Percentiles rank a stretch among this genome's conserved stretches.
phyloP scores from a whole-genome alignment of 2,329 filamentous ascomycete genomes.

The Cladophialophora chaetospira region DNA sequence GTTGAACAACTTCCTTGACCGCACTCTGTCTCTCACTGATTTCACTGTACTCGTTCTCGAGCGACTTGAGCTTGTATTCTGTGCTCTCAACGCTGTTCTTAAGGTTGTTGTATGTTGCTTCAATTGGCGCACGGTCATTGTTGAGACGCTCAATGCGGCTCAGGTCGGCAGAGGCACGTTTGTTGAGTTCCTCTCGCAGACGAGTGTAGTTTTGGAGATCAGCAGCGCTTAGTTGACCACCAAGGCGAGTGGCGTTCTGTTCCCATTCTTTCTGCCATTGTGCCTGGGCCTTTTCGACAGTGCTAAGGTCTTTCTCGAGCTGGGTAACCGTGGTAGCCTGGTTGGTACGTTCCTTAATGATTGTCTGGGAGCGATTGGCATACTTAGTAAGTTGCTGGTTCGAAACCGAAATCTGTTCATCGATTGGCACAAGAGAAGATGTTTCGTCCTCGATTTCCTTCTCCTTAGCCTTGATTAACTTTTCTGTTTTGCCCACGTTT shows the following conservation, averaged over 20 bases:
- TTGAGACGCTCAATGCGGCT: conserved; percentile 81
- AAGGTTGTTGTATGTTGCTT: conserved; percentile 85
- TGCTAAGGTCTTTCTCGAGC: conserved; percentile 75
- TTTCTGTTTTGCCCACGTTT: conserved; percentile 79
- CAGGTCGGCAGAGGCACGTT: conserved; percentile 77
- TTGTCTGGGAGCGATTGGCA: conserved; percentile 66
- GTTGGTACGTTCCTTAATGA: conserved; percentile 74
- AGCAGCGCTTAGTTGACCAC: conserved; percentile 78
- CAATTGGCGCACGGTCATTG: conserved; percentile 86
- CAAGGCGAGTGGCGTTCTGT: conserved; percentile 81
- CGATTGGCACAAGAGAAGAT: conserved; percentile 81
- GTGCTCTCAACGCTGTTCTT: conserved; percentile 83
- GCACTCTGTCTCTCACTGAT: conserved; percentile 69
- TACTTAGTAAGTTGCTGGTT: conserved; percentile 69
- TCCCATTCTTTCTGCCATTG: conserved; percentile 87
- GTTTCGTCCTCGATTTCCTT: conserved; percentile 84
- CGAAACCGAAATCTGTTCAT: conserved; percentile 86
- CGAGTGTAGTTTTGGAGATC: conserved; percentile 89
- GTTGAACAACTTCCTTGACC: conserved; percentile 64
- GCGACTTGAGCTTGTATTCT: conserved; percentile 70
- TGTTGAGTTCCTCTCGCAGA: conserved; percentile 80
- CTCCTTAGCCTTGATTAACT: conserved; percentile 80
- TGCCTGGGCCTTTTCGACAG: conserved; percentile 83
- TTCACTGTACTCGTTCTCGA: conserved; percentile 69
- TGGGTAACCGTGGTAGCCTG: conserved; percentile 70